Evolutionary conservation across 345 rosid genomes (phyloP).

Genomic region (Populus davidiana): DNA sequence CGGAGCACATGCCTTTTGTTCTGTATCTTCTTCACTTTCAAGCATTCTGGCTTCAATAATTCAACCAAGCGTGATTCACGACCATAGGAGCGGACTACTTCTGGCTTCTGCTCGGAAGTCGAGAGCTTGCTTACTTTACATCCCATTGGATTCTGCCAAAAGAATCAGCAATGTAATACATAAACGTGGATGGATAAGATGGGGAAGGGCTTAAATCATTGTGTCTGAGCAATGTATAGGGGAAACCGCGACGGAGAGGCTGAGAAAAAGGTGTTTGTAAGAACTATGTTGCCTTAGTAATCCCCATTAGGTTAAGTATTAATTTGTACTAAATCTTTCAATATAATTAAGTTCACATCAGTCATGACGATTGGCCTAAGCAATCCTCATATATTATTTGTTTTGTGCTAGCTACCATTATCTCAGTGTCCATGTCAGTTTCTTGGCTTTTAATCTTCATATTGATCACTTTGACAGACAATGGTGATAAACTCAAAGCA

Average conservation of each 20-base stretch:
- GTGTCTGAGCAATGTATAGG: not conserved
- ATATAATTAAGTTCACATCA: too few relatives aligned
- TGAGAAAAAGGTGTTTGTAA: not conserved
- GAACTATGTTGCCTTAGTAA: not conserved
- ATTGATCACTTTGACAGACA: not conserved
- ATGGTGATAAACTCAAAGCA: not conserved
- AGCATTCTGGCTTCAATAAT: constrained; percentile 25
- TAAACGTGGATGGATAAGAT: not conserved
- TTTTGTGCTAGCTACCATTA: not conserved
- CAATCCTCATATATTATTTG: not conserved
- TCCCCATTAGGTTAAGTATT: not conserved
- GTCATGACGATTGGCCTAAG: not conserved
- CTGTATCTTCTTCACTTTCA: constrained; percentile 14
- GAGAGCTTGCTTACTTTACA: constrained; percentile 18
- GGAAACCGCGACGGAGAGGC: not conserved
- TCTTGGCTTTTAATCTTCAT: not conserved
- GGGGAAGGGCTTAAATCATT: not conserved
- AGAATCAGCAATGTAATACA: not conserved
- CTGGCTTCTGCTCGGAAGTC: not conserved
- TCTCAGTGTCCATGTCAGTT: not conserved
- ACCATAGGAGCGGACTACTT: not conserved
- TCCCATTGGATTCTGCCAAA: constrained; percentile 19
- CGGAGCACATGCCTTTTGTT: not conserved
- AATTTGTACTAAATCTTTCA: too few relatives aligned
- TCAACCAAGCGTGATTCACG: constrained; percentile 6